phyloP scores from a whole-genome alignment of 441 rosid species.

The Eutrema salsugineum region DNA sequence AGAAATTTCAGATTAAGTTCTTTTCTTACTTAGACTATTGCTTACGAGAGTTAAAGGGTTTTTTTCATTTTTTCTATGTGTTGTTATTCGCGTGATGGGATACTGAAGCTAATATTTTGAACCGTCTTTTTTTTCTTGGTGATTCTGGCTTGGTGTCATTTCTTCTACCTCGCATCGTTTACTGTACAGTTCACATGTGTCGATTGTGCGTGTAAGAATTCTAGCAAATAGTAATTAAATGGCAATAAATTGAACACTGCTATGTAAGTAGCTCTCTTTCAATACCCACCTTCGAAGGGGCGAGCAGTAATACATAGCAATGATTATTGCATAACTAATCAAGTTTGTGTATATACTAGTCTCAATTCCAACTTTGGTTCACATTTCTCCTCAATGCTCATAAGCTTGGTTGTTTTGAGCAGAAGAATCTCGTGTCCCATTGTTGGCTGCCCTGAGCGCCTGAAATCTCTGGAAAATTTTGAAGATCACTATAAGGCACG shows the following conservation, averaged over 20 bases:
- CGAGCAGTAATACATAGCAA: neutral
- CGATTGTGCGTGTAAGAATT: neutral
- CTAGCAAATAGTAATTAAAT: neutral
- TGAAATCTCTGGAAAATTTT: slow-evolving; percentile 65
- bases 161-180: neutral
- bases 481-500: slow-evolving; percentile 84
- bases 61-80: neutral
- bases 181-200: neutral
- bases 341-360: neutral
- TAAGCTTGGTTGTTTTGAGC: slow-evolving; percentile 30
- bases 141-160: neutral
- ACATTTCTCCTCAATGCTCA: neutral
- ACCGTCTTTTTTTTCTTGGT: neutral
- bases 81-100: neutral
- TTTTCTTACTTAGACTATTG: neutral
- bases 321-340: neutral
- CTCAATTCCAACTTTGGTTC: neutral
- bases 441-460: slow-evolving; percentile 66
- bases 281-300: neutral
- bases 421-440: slow-evolving; percentile 83
- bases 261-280: neutral
- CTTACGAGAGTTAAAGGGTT: neutral
- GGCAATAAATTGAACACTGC: neutral
- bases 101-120: neutral
- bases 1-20: neutral